phyloP scores from a whole-genome alignment of 2,329 filamentous ascomycete genomes.

The Periconia sp. region DNA sequence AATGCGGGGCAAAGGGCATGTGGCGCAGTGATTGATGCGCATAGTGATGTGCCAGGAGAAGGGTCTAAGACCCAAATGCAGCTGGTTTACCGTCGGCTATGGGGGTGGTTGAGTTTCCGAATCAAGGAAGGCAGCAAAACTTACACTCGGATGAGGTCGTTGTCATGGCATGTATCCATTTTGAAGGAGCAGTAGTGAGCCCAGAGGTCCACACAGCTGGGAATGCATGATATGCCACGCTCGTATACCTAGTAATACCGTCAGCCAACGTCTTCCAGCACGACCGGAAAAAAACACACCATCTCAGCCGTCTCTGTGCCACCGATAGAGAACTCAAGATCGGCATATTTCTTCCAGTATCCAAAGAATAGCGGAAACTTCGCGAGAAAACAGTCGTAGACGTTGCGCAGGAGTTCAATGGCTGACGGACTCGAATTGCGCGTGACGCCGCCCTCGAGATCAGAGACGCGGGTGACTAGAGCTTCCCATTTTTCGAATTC shows the following conservation, averaged over 20 bases:
- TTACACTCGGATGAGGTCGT: conserved; percentile 99
- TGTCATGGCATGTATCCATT: conserved; percentile 93
- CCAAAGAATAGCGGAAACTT: conserved; percentile 97
- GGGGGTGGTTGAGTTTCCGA: conserved; percentile 34
- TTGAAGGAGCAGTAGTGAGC: conserved; percentile 98
- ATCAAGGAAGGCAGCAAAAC: conserved; percentile 56
- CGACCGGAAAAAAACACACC: conserved; percentile 58
- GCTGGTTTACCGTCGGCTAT: conserved; percentile 28
- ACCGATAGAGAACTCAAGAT: conserved; percentile 94
- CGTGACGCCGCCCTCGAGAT: conserved; percentile 89
- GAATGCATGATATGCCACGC: conserved; percentile 89
- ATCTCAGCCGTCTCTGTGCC: conserved; percentile 97
- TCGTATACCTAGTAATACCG: conserved; percentile 76
- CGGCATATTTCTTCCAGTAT: conserved; percentile 99
- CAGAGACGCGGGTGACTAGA: conserved; percentile 80
- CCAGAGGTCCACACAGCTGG: conserved; percentile 95
- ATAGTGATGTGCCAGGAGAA: conserved; percentile 27
- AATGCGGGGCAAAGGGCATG: conserved; percentile 36
- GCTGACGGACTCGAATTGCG: conserved; percentile 96
- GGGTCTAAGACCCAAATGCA: conserved; percentile 19
- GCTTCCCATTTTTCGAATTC: conserved; percentile 96
- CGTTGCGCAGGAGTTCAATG: conserved; percentile 82
- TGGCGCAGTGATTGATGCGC: conserved; percentile 38
- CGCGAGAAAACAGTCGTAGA: conserved; percentile 90
- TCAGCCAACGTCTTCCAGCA: conserved; percentile 4